Evolutionary conservation across 2,329 filamentous ascomycete genomes (phyloP).

Genomic region (Epichloe sp.): DNA sequence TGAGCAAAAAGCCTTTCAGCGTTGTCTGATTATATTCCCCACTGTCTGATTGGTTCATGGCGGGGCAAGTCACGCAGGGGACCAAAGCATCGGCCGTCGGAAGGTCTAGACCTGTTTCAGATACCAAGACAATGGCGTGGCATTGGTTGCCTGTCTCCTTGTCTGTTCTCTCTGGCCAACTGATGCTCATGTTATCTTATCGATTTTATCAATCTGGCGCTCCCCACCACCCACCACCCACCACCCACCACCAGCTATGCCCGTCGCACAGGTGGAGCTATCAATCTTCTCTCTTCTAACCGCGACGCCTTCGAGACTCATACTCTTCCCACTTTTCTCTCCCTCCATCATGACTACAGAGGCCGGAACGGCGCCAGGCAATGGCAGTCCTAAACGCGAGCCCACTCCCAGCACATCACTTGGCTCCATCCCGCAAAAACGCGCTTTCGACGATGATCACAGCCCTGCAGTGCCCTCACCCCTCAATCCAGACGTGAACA

Average conservation of each 20-base stretch:
- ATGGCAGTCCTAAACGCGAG: conserved; percentile 27
- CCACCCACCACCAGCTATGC: not conserved
- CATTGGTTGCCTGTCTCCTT: not conserved
- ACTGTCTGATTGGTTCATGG: conserved; percentile 7
- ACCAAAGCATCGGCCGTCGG: conserved; percentile 9
- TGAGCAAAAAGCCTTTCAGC: conserved; percentile 1
- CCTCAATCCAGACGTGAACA: conserved; percentile 52
- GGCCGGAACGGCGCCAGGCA: conserved; percentile 22
- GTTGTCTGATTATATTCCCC: conserved; percentile 8
- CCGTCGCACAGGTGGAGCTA: not conserved
- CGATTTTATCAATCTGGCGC: conserved; percentile 6
- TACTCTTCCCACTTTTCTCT: not conserved
- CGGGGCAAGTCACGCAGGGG: conserved; percentile 5
- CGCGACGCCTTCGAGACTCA: not conserved
- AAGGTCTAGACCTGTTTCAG: conserved; percentile 10
- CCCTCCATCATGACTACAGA: not conserved
- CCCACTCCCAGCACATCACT: conserved; percentile 25
- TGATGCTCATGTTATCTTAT: conserved; percentile 4
- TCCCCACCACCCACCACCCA: not conserved
- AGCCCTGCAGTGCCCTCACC: conserved; percentile 60
- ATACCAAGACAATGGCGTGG: not conserved
- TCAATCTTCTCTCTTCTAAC: not conserved
- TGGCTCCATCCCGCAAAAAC: conserved; percentile 49
- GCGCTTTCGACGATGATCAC: conserved; percentile 55
- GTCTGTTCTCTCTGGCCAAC: not conserved